phyloP scores from a whole-genome alignment of 192 early-diverging fungal species.

The Coemansia sp. region DNA sequence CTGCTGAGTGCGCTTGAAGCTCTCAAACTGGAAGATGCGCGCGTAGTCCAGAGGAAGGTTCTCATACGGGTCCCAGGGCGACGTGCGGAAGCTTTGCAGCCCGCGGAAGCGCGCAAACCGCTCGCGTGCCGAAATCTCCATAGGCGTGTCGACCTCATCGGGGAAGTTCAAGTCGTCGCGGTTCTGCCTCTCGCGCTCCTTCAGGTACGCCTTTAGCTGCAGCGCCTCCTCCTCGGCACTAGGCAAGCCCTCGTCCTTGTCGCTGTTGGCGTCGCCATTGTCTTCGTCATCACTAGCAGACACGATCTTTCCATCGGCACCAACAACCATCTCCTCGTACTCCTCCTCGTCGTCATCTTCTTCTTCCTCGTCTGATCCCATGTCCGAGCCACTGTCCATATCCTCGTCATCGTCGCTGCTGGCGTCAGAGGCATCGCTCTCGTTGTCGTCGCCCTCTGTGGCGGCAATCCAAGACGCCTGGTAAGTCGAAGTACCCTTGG shows the following conservation, averaged over 20 bases:
- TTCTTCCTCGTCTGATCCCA: slow-evolving; percentile 24
- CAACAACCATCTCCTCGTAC: slow-evolving; percentile 34
- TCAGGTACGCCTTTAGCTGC: slow-evolving; percentile 55
- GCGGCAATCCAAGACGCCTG: slow-evolving; percentile 96
- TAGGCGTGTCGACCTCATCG: slow-evolving; percentile 96
- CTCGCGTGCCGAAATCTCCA: slow-evolving; percentile 76
- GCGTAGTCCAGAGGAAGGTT: slow-evolving; percentile 96
- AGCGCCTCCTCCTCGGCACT: slow-evolving; percentile 47
- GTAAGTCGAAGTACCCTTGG: slow-evolving; percentile 95
- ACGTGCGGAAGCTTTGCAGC: slow-evolving; percentile 91
- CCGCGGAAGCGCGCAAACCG: slow-evolving; percentile 96
- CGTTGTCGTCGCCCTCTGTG: slow-evolving; percentile 59
- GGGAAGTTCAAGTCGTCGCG: slow-evolving; percentile 87
- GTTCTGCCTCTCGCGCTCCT: slow-evolving; percentile 59
- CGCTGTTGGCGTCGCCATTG: slow-evolving; percentile 23
- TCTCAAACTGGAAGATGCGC: slow-evolving; percentile 96
- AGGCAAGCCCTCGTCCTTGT: slow-evolving; percentile 34
- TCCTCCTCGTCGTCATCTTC: slow-evolving; percentile 31
- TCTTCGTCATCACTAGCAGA: background rate
- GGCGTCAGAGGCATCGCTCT: slow-evolving; percentile 59
- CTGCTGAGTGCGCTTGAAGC: slow-evolving; percentile 78
- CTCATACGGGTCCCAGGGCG: slow-evolving; percentile 98
- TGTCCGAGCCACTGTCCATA: slow-evolving; percentile 54
- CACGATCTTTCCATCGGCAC: slow-evolving; percentile 11
- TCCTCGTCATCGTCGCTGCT: slow-evolving; percentile 37